Conservation (phyloP, 805 yeast species). For the Cyberlindnera subsufficiens region DNA sequence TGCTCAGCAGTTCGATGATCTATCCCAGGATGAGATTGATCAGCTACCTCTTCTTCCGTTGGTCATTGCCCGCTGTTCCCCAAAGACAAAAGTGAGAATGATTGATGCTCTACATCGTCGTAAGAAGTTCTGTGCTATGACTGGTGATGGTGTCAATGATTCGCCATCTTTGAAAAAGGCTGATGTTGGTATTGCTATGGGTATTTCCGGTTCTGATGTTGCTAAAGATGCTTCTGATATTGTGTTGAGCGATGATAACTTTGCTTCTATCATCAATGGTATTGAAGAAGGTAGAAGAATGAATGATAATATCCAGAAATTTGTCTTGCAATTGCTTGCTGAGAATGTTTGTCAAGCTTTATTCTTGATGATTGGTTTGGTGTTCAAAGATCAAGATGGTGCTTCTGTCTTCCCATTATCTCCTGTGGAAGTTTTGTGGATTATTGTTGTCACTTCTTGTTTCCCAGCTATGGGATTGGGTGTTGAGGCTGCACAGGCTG, state of each 20-base stretch:
- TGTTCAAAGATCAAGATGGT: constrained; percentile 55
- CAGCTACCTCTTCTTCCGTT: constrained; percentile 59
- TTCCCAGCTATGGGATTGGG: constrained; percentile 85
- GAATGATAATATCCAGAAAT: constrained; percentile 74
- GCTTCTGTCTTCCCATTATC: constrained; percentile 77
- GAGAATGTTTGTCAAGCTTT: constrained; percentile 70
- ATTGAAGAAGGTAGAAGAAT: constrained; percentile 78
- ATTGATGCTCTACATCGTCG: constrained; percentile 69
- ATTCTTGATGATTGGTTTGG: constrained; percentile 65
- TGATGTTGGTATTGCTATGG: constrained; percentile 84
- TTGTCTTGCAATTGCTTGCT: constrained; percentile 66
- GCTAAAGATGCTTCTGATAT: constrained; percentile 80
- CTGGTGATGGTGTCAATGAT: constrained; percentile 82
- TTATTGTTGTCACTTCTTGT: constrained; percentile 71
- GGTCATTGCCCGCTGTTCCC: constrained; percentile 80
- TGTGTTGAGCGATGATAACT: constrained; percentile 73
- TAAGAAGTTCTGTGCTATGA: constrained; percentile 67
- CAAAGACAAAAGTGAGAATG: constrained; percentile 76
- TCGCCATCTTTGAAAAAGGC: constrained; percentile 73
- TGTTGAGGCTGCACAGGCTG: constrained; percentile 57
- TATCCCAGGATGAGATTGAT: constrained; percentile 58
- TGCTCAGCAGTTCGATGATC: constrained; percentile 62
- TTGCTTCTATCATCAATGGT: constrained; percentile 73
- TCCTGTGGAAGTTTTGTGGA: constrained; percentile 78
- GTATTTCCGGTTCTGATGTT: constrained; percentile 74